Conservation (phyloP, 768 basidiomycete species). For the Leccinum fibrillosum region DNA sequence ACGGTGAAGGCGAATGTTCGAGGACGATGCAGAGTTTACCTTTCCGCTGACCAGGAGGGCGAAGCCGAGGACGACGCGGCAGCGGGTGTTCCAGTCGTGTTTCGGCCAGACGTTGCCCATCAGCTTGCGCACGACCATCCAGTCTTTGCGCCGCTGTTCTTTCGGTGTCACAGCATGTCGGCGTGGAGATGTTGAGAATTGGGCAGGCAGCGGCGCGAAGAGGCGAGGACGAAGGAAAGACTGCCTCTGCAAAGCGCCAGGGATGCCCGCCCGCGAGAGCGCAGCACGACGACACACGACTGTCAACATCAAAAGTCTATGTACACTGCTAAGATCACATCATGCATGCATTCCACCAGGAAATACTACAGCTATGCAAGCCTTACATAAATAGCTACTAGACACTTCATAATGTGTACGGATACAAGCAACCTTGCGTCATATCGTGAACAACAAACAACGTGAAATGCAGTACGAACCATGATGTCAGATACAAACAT, state of each 20-base stretch:
- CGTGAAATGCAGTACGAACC: slow-evolving; percentile 2
- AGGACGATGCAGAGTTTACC: slow-evolving; percentile 41
- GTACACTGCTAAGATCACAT: neutral
- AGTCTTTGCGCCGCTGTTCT: slow-evolving; percentile 75
- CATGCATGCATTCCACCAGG: neutral
- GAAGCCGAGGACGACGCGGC: slow-evolving; percentile 81
- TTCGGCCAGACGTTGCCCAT: slow-evolving; percentile 91
- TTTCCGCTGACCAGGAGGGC: slow-evolving; percentile 80
- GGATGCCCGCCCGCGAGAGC: slow-evolving; percentile 5
- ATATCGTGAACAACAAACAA: slow-evolving; percentile 1
- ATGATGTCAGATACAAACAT: slow-evolving; percentile 15
- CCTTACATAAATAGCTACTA: neutral
- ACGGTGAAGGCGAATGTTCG: neutral
- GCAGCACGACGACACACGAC: slow-evolving; percentile 23
- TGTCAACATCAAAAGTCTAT: slow-evolving; percentile 21
- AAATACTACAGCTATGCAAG: neutral
- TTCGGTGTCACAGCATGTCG: slow-evolving; percentile 19
- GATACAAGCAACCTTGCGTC: slow-evolving; percentile 2
- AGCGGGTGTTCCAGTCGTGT: slow-evolving; percentile 76
- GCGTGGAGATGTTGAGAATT: slow-evolving; percentile 19
- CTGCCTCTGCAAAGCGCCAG: slow-evolving; percentile 2
- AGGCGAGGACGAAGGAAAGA: slow-evolving; percentile 3
- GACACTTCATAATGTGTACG: neutral
- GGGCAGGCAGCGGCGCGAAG: neutral
- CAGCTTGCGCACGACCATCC: slow-evolving; percentile 81